Base-by-base conservation (phyloP, 768 basidiomycete species). In the Thelephora ganbajun region DNA sequence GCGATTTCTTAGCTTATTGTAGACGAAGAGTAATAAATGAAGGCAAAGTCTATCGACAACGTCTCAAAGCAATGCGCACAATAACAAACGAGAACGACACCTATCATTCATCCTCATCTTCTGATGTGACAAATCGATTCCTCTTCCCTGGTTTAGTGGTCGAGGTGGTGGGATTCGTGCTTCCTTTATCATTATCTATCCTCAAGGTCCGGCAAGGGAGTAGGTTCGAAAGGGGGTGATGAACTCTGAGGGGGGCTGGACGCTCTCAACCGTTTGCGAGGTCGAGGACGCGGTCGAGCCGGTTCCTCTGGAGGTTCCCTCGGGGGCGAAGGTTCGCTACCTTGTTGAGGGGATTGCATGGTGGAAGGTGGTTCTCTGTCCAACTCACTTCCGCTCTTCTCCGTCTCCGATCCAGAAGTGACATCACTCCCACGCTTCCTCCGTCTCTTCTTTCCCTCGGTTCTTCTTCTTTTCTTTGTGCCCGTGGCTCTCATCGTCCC, bases 381-480 rank as follows among this genome's bases (percentile, higher is more conserved):
- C 33, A 59, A 57, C 44, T 53, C 58, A 18, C 54, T 59, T 20
- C 48, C 43, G 18, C 60, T 60, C n/a, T 62, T 59, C 12, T 57
- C 52, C 50, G 43, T 61, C 43, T 60, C 58, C 39, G 57, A 56
- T 41, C 63, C 57, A 26, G 51, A 49, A n/a, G 46, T 45, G 41
- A 48, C 52, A 16, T 41, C 61, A 56, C 56, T 64, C 65, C 53
- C 61, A 60, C 55, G 68, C 69, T 53, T 52, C 57, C 48, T 66
- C 61, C 52, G 49, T 61, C 48, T 60, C 61, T 55, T 70, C 70
- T 63, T 67, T 63, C 44, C 69, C 61, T 45, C 70, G n/a, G n/a
- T n/a, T 59, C 59, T 74, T 66, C 56, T 70, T 69, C 85, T 79
- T 74, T 70, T 76, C 66, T 74, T 76, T 35, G 70, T 75, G 35